Evolutionary conservation across 2,329 filamentous ascomycete species (phyloP).

Genomic region (Macrophomina pseudophaseolina): DNA sequence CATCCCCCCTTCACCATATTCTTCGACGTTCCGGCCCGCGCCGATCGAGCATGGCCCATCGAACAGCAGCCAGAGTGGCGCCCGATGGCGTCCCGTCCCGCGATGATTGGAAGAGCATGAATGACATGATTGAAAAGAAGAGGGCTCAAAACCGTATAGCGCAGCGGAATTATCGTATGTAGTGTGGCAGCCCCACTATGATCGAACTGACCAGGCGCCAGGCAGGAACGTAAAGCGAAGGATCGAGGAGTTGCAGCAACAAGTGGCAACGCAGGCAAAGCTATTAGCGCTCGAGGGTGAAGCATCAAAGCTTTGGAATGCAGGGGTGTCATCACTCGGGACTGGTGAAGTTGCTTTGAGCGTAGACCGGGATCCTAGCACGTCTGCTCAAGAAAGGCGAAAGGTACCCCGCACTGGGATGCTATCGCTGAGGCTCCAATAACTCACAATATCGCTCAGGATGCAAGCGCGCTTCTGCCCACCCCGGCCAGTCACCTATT

Average conservation of each 20-base stretch:
- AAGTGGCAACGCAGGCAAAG: background rate
- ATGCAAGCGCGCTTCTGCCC: background rate
- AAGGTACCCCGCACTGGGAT: background rate
- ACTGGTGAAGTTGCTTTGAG: background rate
- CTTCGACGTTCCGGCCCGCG: too few relatives aligned
- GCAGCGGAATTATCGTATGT: background rate
- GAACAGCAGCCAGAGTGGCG: background rate
- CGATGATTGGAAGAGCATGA: background rate
- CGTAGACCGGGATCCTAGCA: background rate
- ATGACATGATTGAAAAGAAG: background rate
- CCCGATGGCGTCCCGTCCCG: background rate
- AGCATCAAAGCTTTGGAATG: background rate
- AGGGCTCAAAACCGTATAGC: background rate
- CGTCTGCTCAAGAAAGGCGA: background rate
- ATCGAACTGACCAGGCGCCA: background rate
- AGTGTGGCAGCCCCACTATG: too few relatives aligned
- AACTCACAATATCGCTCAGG: background rate
- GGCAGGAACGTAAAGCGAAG: background rate
- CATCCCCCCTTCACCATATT: too few relatives aligned
- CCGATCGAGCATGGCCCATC: background rate
- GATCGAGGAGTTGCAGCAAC: background rate
- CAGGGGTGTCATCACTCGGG: background rate
- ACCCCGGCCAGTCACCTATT: background rate
- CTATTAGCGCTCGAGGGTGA: background rate
- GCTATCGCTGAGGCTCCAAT: background rate